Base-by-base conservation (phyloP, 2,329 filamentous ascomycete species). In the Fusarium floridanum region DNA sequence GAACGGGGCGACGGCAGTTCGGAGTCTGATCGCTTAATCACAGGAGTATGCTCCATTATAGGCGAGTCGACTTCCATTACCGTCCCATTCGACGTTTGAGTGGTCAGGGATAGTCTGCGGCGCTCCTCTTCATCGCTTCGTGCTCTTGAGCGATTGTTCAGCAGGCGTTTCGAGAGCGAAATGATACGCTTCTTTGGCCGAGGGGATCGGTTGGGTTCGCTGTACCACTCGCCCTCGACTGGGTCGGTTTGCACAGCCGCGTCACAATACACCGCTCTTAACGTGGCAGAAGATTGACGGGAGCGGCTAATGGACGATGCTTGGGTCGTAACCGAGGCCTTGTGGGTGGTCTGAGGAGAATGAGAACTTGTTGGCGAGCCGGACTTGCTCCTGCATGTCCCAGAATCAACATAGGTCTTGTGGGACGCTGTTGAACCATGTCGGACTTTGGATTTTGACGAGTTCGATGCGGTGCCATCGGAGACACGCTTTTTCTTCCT, bases 401-500 rank as follows among this genome's bases (percentile, higher is more conserved):
- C 86, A 5, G 86, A 85, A 76, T 91, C 88, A 0, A 88, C 85
- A 67, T 90, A 90, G 6, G 83, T 83, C 11, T 81, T 78, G 17
- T 82, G 76, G 7, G 81, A 80, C 6, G 78, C 83, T 10, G 80
- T 74, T 11, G 81, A 82, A n/a, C 82, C 83, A 62, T 83, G 83
- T 4, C 82, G 80, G 5, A 82, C 78, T 66, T 86, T 87, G 2
- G 83, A 67, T 66, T 85, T 87, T 2, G 82, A 79, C 0, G 82
- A 81, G 7, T 78, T 78, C 1, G 82, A 80, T 11, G 65, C 62
- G 1, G 73, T 77, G 6, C 89, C 89, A 73, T 92, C 90, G 0
- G 90, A 91, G 3, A 84, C 81, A 9, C 90, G 87, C 79, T 92
- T 92, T 83, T 92, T 91, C 81, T 92, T 92, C 34, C 87, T 86